A percentile compares a stretch with the other conserved stretches of the same genome.
These are phyloP conservation scores for Lentinula guzmanii DNA, from an alignment of 768 basidiomycete genomes.

Conservation along the genomic window DNA sequence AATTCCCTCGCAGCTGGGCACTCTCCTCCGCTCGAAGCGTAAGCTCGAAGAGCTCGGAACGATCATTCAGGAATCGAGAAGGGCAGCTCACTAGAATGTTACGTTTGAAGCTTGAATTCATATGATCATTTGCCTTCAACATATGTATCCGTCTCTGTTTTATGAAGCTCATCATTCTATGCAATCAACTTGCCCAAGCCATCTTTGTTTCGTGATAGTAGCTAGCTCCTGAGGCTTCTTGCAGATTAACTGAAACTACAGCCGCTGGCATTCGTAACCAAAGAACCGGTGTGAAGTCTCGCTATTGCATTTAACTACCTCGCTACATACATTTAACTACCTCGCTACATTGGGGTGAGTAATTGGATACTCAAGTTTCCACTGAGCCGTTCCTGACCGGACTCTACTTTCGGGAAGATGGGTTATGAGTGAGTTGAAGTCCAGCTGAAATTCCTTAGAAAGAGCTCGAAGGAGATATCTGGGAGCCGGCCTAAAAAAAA, in stretches of 20 bases:
- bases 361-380: too few relatives aligned
- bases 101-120: background rate
- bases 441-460: background rate
- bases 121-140: background rate
- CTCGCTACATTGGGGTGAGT: too few relatives aligned
- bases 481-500: background rate
- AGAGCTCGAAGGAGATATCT: background rate
- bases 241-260: too few relatives aligned
- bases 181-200: background rate
- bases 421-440: too few relatives aligned
- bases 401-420: too few relatives aligned
- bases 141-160: background rate
- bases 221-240: too few relatives aligned
- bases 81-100: constrained; percentile 43
- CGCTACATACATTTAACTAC: too few relatives aligned
- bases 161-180: background rate
- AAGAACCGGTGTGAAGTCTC: too few relatives aligned
- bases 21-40: constrained; percentile 96
- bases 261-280: too few relatives aligned
- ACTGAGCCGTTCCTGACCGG: too few relatives aligned
- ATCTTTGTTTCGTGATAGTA: background rate
- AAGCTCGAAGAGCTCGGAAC: constrained; percentile 94
- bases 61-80: constrained; percentile 91
- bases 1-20: constrained; percentile 66
- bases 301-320: too few relatives aligned